Evolutionary conservation across 2,329 filamentous ascomycete species (phyloP).

Genomic region (Neonectria coccinea): DNA sequence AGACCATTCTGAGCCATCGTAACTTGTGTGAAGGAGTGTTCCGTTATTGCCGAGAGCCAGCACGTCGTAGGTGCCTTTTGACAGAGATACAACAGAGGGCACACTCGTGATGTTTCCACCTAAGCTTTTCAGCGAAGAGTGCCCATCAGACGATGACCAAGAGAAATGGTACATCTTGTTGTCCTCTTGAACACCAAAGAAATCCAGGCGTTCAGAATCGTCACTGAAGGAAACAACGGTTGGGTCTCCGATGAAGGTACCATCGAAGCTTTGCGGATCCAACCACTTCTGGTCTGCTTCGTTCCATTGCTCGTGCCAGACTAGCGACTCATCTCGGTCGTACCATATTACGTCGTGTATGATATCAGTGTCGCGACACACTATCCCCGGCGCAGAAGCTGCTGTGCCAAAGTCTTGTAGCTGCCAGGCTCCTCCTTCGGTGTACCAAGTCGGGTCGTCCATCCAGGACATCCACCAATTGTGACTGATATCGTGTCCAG

Average conservation of each 20-base stretch:
- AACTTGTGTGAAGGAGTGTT: background rate
- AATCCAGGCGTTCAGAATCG: background rate
- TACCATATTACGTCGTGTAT: background rate
- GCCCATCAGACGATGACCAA: background rate
- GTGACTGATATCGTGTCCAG: background rate
- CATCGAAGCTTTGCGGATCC: conserved; percentile 1
- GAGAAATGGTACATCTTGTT: background rate
- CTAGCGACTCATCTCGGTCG: background rate
- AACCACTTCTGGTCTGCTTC: background rate
- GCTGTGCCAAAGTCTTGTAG: background rate
- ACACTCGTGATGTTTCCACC: background rate
- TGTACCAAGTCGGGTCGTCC: background rate
- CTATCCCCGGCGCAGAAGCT: background rate
- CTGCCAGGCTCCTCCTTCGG: background rate
- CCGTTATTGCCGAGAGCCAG: background rate
- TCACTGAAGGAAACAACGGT: background rate
- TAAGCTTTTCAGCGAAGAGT: background rate
- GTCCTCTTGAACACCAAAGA: background rate
- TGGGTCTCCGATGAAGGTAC: background rate
- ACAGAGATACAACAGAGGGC: background rate
- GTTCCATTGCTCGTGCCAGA: background rate
- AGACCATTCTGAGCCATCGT: background rate
- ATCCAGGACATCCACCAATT: background rate
- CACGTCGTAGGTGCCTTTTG: background rate
- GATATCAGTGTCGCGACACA: background rate